These are phyloP conservation scores for Apiospora malaysiana DNA, from an alignment of 2,329 filamentous ascomycete species.

Conservation along the genomic window DNA sequence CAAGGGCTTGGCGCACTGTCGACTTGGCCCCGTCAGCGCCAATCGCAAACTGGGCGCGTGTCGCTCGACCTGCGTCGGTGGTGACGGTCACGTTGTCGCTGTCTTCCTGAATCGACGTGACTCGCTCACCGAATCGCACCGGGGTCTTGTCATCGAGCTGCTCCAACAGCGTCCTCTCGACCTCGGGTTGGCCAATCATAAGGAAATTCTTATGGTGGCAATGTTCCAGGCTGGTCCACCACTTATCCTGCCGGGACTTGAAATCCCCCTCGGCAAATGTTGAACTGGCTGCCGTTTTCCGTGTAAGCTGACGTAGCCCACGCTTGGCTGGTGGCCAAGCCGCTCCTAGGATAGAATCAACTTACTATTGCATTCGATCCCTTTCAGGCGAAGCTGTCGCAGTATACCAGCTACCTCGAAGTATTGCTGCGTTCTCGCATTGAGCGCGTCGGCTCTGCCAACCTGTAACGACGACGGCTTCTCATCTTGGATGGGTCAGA, in stretches of 20 bases:
- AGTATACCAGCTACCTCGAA: constrained; percentile 51
- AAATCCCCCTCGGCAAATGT: constrained; percentile 54
- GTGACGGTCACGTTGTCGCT: constrained; percentile 33
- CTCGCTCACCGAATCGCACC: constrained; percentile 47
- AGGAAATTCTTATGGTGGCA: constrained; percentile 54
- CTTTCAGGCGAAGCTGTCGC: constrained; percentile 46
- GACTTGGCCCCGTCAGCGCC: constrained; percentile 61
- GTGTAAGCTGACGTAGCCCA: background rate
- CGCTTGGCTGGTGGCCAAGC: background rate
- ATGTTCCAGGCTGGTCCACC: constrained; percentile 54
- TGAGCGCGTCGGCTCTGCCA: constrained; percentile 54
- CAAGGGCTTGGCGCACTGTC: constrained; percentile 47
- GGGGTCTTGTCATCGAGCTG: constrained; percentile 36
- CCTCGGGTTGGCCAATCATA: constrained; percentile 55
- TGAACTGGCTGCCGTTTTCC: constrained; percentile 46
- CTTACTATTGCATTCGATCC: constrained; percentile 57
- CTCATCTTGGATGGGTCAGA: constrained; percentile 39
- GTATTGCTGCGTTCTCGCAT: constrained; percentile 55
- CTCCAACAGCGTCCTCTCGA: constrained; percentile 47
- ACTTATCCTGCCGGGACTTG: constrained; percentile 52
- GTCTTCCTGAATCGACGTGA: constrained; percentile 35
- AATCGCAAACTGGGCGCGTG: constrained; percentile 50
- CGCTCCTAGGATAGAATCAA: no score
- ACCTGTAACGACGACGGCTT: constrained; percentile 46
- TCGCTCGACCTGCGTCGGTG: constrained; percentile 40